Evolutionary conservation across 495 filamentous ascomycete genomes (phyloP).

Genomic region (Aspergillus heteromorphus): DNA sequence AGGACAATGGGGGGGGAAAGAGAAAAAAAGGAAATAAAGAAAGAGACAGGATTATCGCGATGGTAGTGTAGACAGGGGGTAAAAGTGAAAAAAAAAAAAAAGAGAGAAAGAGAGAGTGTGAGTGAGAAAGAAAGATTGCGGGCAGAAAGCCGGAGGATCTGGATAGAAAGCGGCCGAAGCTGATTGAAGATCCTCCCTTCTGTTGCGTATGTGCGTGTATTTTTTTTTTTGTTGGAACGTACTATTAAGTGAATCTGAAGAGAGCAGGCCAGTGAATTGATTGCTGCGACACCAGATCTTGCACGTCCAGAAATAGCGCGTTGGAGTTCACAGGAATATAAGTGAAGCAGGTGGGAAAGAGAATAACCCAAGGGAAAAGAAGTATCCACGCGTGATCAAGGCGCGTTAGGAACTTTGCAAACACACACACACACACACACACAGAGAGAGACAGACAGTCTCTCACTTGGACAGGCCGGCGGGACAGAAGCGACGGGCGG

Average conservation of each 20-base stretch:
- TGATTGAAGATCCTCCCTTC: background rate
- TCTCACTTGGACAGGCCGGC: conserved; percentile 14
- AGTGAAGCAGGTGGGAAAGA: conserved; percentile 9
- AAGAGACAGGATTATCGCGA: background rate
- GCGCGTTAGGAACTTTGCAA: conserved; percentile 5
- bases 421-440: conserved; percentile 5
- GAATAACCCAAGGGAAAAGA: conserved; percentile 15
- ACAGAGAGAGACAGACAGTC: conserved; percentile 15
- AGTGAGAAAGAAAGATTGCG: too few relatives aligned
- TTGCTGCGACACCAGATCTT: background rate
- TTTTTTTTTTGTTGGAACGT: conserved; percentile 14
- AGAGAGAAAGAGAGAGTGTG: conserved; percentile 15
- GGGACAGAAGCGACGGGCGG: background rate
- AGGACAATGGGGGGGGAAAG: too few relatives aligned
- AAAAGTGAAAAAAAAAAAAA: too few relatives aligned
- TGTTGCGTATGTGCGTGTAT: background rate
- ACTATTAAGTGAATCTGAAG: conserved; percentile 15
- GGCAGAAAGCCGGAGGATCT: conserved; percentile 1
- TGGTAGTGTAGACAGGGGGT: conserved; percentile 10
- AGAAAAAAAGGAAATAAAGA: background rate
- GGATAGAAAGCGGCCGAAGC: background rate
- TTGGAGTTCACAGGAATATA: conserved; percentile 2
- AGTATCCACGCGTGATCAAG: conserved; percentile 16
- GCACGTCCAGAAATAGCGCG: conserved; percentile 8
- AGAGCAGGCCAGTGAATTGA: conserved; percentile 1